These are phyloP conservation scores for Wickerhamomyces strasburgensis DNA, from an alignment of 805 yeast species.

Conservation along the genomic window DNA sequence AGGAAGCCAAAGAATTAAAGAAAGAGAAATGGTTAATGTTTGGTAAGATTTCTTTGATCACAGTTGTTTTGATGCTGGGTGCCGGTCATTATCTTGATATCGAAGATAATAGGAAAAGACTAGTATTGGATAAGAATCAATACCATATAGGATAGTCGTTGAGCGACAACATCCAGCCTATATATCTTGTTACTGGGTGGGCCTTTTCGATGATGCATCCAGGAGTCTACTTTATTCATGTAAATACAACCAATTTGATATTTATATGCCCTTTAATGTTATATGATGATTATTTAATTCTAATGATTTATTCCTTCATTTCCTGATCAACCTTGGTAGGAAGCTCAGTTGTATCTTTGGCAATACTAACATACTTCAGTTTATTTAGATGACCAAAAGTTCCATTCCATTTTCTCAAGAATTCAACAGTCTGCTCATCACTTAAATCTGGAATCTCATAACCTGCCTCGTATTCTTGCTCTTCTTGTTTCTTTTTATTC, in stretches of 20 bases:
- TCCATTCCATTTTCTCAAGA: conserved; percentile 74
- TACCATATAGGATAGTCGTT: too few relatives aligned
- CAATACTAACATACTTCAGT: conserved; percentile 36
- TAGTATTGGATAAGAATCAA: not conserved
- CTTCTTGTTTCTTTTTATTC: conserved; percentile 55
- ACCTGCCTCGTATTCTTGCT: conserved; percentile 63
- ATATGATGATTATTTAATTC: too few relatives aligned
- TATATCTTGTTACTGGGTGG: too few relatives aligned
- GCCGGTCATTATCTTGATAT: not conserved
- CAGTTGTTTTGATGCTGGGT: not conserved
- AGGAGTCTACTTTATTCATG: too few relatives aligned
- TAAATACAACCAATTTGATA: too few relatives aligned
- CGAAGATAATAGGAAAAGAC: not conserved
- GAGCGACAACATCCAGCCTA: too few relatives aligned
- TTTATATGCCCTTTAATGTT: too few relatives aligned
- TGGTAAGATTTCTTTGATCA: not conserved
- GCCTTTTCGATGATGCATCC: too few relatives aligned
- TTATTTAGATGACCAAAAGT: conserved; percentile 70
- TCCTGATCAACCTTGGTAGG: conserved; percentile 8
- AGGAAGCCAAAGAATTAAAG: conserved; percentile 2
- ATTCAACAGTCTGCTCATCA: conserved; percentile 51
- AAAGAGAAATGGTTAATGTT: not conserved
- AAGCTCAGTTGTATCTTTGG: conserved; percentile 19
- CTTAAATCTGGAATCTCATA: conserved; percentile 67
- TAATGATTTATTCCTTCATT: conserved; percentile 14